Conservation (phyloP, 2,329 filamentous ascomycete genomes). For the Cercospora canescens region DNA sequence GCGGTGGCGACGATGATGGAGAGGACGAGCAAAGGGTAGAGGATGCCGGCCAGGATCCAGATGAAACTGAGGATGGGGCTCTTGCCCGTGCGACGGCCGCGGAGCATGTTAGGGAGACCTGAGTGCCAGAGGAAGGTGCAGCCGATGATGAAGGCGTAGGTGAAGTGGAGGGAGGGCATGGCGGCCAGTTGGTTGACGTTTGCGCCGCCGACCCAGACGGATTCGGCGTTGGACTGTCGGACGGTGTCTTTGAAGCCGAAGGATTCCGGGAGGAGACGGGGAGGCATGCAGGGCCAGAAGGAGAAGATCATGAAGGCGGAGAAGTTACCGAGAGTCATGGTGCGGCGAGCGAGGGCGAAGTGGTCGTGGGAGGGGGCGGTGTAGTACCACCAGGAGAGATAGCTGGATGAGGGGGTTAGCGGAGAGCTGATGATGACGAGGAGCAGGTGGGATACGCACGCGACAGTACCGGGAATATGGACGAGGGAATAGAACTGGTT, state of each 20-base stretch:
- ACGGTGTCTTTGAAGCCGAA: conserved; percentile 51
- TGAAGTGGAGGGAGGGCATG: conserved; percentile 56
- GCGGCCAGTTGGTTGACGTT: conserved; percentile 50
- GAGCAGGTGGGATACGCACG: conserved; percentile 40
- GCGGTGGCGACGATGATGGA: conserved; percentile 61
- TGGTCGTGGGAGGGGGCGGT: conserved; percentile 53
- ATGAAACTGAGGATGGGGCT: conserved; percentile 26
- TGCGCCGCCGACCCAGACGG: conserved; percentile 48
- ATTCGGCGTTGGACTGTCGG: conserved; percentile 48
- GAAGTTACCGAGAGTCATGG: conserved; percentile 55
- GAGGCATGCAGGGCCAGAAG: conserved; percentile 56
- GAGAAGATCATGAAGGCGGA: conserved; percentile 54
- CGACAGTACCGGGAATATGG: conserved; percentile 62
- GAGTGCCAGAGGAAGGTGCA: conserved; percentile 56
- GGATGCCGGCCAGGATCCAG: conserved; percentile 45
- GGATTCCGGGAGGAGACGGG: conserved; percentile 46
- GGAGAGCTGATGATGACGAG: neutral
- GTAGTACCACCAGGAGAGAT: conserved; percentile 65
- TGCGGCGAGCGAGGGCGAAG: conserved; percentile 47
- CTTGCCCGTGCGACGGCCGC: conserved; percentile 38
- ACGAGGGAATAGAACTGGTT: conserved; percentile 62
- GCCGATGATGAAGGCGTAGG: conserved; percentile 55
- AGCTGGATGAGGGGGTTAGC: conserved; percentile 41
- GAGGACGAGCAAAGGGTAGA: conserved; percentile 47
- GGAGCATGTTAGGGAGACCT: conserved; percentile 42